phyloP scores from a whole-genome alignment of 345 rosid species.

The Linum usitatissimum region DNA sequence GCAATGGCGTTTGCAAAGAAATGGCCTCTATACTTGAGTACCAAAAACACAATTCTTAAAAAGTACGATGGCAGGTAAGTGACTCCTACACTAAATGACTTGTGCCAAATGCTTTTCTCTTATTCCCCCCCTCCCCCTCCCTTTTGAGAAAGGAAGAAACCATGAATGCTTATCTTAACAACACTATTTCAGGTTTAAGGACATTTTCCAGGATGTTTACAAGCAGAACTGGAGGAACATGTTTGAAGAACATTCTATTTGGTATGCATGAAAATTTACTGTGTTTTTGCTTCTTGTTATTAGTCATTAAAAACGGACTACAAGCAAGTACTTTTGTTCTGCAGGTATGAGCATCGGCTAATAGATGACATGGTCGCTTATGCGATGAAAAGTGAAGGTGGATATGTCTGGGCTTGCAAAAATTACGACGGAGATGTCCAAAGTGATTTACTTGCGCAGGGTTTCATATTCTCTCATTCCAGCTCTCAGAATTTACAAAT shows the following conservation, averaged over 20 bases:
- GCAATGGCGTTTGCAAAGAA: conserved; percentile 68
- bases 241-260: conserved; percentile 83
- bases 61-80: conserved; percentile 94
- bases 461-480: conserved; percentile 19
- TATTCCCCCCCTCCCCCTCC: no score
- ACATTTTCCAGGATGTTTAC: conserved; percentile 89
- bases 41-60: conserved; percentile 93
- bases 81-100: conserved; percentile 13
- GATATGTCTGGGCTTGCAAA: conserved; percentile 99
- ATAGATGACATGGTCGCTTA: conserved; percentile 99
- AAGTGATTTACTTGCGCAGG: conserved; percentile 98
- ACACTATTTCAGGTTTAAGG: conserved; percentile 63
- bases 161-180: conserved; percentile 11
- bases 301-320: conserved; percentile 6
- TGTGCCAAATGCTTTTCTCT: not conserved
- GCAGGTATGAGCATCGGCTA: conserved; percentile 96
- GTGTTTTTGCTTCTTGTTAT: not conserved
- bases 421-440: conserved; percentile 98
- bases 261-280: conserved; percentile 32
- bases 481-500: not conserved
- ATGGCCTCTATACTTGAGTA: conserved; percentile 95
- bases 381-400: conserved; percentile 89
- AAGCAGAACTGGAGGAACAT: conserved; percentile 84
- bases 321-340: not conserved
- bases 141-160: conserved; percentile 2